Evolutionary conservation across 208 protist genomes (phyloP), one percentile per base, ranked within the genome.

Genomic region (Acanthamoeba sp.): DNA sequence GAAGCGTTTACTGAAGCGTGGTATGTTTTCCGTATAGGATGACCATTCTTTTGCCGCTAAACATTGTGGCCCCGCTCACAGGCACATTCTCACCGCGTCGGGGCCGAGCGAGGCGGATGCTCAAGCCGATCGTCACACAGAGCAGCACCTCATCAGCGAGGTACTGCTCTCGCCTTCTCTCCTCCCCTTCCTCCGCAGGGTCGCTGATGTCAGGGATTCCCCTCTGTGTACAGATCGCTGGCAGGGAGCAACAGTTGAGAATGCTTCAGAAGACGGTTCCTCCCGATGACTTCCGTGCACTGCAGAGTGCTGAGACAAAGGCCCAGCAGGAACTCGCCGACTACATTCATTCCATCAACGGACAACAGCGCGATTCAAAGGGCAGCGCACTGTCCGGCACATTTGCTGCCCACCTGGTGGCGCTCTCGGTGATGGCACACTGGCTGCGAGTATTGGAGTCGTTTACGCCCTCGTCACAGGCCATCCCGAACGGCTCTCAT

Each of bases 181-280:
- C 12, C 12, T 18, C 45, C 45, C 18, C 18, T 50, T 16, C 10
- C 45, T 52, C 48, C 16, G 48, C 48, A 22, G 16, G 48, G 16
- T 62, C 55, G n/a, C 55, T 14, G 16, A 62, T 1, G 22, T n/a
- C 16, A 22, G 14, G 24, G 27, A 12, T 18, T 78, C 69, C 29
- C 12, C 69, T n/a, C 38, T 84, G 10, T n/a, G 12, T 84, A 45
- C 73, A 84, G 78, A 87, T 87, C 78, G 50, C 52, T 14, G 45
- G 32, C n/a, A 29, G 78, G 50, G 78, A 87, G 50, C 78, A 87
- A n/a, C 78, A 87, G 78, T 4, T 57, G 32, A 40, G 20, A 1
- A 18, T 62, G 32, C 78, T 87, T 22, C 34, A 29, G 16, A 87
- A 87, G 78, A 29, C 34, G 50, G 27, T 32, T 18, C 78, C 78